phyloP scores from a whole-genome alignment of 1,284 basidiomycete genomes.

The Ganoderma lingzhi region DNA sequence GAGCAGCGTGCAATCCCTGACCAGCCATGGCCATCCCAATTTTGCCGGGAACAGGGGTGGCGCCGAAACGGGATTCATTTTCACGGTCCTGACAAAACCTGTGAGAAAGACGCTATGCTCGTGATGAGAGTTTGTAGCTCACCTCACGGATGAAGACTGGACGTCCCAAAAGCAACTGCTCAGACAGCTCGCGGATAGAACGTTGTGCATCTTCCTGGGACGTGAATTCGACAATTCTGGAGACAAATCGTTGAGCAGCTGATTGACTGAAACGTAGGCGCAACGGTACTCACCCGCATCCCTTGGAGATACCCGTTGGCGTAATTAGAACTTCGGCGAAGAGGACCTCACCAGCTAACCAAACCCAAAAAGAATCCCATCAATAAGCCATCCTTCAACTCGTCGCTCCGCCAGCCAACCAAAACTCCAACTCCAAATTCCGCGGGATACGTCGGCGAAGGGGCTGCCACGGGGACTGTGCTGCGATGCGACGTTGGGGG shows the following conservation, averaged over 20 bases:
- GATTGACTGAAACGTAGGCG: conserved; percentile 18
- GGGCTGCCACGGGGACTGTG: conserved; percentile 13
- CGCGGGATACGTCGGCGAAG: conserved; percentile 29
- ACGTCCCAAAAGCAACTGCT: conserved; percentile 88
- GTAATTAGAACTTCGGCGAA: conserved; percentile 99
- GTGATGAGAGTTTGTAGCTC: conserved; percentile 12
- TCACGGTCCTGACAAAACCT: conserved; percentile 83
- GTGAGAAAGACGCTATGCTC: background rate
- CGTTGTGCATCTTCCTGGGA: conserved; percentile 86
- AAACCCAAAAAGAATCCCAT: conserved; percentile 84
- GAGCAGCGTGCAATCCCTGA: conserved; percentile 75
- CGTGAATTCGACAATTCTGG: conserved; percentile 92
- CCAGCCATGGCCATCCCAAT: conserved; percentile 92
- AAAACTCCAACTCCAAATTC: conserved; percentile 46
- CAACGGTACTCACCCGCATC: conserved; percentile 87
- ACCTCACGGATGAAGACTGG: conserved; percentile 98
- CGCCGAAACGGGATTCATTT: conserved; percentile 93
- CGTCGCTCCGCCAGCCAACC: conserved; percentile 66
- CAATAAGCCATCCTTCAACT: conserved; percentile 81
- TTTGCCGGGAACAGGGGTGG: conserved; percentile 91
- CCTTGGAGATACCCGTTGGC: conserved; percentile 96
- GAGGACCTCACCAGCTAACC: conserved; percentile 94
- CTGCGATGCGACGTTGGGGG: conserved; percentile 17
- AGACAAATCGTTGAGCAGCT: background rate
- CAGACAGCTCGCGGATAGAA: conserved; percentile 87